A percentile compares a stretch with the other conserved stretches of the same genome.
These are phyloP conservation scores for Pseudogymnoascus sp. DNA, from an alignment of 2,329 filamentous ascomycete species.

Conservation along the genomic window DNA sequence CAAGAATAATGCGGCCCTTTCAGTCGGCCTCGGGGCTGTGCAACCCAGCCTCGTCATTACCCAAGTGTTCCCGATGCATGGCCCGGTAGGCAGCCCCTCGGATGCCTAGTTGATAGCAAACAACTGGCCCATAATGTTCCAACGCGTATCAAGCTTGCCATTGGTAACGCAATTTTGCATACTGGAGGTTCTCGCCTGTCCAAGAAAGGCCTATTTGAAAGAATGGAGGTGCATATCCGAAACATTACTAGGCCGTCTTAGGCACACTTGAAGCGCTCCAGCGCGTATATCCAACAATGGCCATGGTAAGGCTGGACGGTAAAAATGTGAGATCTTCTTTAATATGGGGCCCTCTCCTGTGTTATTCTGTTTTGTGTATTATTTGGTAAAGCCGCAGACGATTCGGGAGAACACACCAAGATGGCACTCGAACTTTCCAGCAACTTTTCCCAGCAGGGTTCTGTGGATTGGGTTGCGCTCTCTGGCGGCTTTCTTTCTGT, in stretches of 20 bases:
- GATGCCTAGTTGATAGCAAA: not conserved
- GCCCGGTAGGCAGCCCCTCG: not conserved
- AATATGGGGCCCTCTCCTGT: not conserved
- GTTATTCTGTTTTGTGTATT: not conserved
- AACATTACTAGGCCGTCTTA: not conserved
- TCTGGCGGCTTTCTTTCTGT: not conserved
- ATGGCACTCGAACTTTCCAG: not conserved
- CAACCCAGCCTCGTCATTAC: not conserved
- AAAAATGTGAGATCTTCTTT: not conserved
- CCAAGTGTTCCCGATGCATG: not conserved
- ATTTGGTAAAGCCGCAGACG: not conserved
- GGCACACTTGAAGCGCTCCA: not conserved
- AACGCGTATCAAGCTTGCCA: not conserved
- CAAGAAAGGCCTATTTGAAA: not conserved
- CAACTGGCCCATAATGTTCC: not conserved
- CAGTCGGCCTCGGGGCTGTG: not conserved
- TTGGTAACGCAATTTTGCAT: not conserved
- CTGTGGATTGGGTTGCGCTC: not conserved
- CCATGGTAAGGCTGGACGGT: not conserved
- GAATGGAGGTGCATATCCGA: constrained; percentile 6
- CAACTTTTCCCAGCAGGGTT: not conserved
- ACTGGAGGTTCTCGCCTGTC: not conserved
- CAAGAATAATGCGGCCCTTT: not conserved
- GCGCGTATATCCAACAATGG: not conserved
- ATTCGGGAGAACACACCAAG: not conserved